Evolutionary conservation across 2,329 filamentous ascomycete species (phyloP), one percentile per base, ranked within the genome.

Genomic region (Xylaria sp.): DNA sequence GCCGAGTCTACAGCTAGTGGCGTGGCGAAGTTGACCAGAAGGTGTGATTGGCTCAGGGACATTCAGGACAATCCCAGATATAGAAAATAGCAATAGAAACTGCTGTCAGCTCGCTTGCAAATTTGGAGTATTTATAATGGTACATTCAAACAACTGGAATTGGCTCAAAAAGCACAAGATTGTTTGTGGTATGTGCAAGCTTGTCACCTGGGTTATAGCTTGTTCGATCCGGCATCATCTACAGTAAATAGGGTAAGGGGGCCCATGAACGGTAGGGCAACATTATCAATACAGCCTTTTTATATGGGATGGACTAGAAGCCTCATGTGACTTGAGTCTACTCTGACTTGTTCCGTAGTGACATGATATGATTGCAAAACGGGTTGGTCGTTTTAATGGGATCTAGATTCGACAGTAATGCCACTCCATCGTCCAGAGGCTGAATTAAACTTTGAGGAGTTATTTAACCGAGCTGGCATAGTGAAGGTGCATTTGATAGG

Each of bases 391-490:
- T 51, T 33, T 44, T 58, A 40, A 36, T 48, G 38, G n/a, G 33
- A 23, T 53, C 23, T 63, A 11, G 36, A 23, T 33, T 26, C 9
- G 40, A 17, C 3, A 44, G 15, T 28, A 10, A 51, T 53, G 7
- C 2, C 5, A 59, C 36, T 48, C 38, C 54, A 26, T 54, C 11
- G 60, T 13, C 23, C n/a, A 40, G 54, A 57, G 59, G 59, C 65
- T 67, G 65, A 67, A 63, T 44, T 63, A 63, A 36, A 63, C 60
- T 56, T 58, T 3, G 40, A 59, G 26, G 61, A 40, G 56, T 33
- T 23, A 54, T 67, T 67, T 67, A 67, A 64, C 60, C 60, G 65
- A 64, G 48, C 38, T 59, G 23, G 31, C 7, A 57, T 60, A 15
- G 23, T 7, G 28, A 33, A 17, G 26, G 46, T 6, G 10, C 23